A percentile compares a stretch with the other conserved stretches of the same genome.
Conservation (phyloP, 1,139 yeast genomes). For the Pichia sp. region DNA sequence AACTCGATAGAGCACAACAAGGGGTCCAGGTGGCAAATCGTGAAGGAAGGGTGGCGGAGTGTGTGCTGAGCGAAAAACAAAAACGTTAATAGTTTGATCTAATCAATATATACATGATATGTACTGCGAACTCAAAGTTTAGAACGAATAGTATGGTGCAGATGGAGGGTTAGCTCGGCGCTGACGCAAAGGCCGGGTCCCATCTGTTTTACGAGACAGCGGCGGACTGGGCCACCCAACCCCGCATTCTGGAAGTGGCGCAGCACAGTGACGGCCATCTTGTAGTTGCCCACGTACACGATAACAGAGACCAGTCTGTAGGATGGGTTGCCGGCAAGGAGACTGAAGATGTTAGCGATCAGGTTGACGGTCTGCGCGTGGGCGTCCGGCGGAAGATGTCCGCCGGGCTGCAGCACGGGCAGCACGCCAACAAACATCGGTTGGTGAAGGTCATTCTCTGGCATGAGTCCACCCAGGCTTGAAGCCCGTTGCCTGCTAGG, state of each 20-base stretch:
- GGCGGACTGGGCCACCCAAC: conserved; percentile 8
- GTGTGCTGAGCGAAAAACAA: conserved; percentile 30
- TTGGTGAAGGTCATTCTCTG: neutral
- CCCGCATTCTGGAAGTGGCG: conserved; percentile 8
- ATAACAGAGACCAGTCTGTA: conserved; percentile 2
- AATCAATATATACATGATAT: neutral
- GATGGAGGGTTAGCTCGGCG: conserved; percentile 10
- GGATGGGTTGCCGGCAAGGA: conserved; percentile 29
- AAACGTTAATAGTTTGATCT: neutral
- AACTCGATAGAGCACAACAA: conserved; percentile 15
- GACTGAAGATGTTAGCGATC: conserved; percentile 39
- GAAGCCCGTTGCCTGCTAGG: too few relatives aligned
- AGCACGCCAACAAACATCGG: conserved; percentile 7
- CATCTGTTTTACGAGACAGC: conserved; percentile 13
- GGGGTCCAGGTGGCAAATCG: conserved; percentile 48
- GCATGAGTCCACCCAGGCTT: neutral
- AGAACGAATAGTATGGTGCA: neutral
- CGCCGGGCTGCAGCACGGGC: conserved; percentile 2
- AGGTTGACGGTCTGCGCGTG: conserved; percentile 40
- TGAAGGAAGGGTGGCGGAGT: conserved; percentile 75
- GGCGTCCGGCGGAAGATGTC: conserved; percentile 31
- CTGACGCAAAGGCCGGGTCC: conserved; percentile 11
- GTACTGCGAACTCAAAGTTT: conserved; percentile 1
- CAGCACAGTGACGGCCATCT: conserved; percentile 9
- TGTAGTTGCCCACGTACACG: conserved; percentile 11